Evolutionary conservation across 257 asterid species (phyloP).

Genomic region (Knoxia roxburghii): DNA sequence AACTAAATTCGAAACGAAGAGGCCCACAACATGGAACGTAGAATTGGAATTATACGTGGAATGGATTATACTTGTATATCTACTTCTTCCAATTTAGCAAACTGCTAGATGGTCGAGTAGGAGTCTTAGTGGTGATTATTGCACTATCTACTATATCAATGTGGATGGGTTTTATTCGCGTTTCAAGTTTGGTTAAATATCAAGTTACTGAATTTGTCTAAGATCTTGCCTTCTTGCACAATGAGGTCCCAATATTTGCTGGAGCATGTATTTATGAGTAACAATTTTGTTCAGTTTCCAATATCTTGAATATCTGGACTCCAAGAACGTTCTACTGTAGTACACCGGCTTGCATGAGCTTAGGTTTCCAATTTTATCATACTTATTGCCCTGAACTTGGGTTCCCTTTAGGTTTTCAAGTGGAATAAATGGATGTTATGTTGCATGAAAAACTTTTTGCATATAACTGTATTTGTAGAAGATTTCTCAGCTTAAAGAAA

Average conservation of each 20-base stretch:
- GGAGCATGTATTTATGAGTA: not conserved
- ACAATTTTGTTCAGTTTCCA: not conserved
- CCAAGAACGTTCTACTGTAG: not conserved
- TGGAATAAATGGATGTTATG: not conserved
- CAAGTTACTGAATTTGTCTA: not conserved
- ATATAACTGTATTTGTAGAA: not conserved
- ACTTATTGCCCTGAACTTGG: not conserved
- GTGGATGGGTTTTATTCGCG: not conserved
- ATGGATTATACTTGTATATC: not conserved
- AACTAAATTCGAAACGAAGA: not conserved
- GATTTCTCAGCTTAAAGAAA: not conserved
- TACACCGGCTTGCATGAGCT: not conserved
- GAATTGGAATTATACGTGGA: not conserved
- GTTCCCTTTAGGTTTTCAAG: not conserved
- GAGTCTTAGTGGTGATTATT: not conserved
- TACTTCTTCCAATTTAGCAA: not conserved
- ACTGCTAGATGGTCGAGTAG: not conserved
- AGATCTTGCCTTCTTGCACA: not conserved
- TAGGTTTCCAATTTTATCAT: not conserved
- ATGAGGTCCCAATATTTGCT: not conserved
- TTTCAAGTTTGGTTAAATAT: not conserved
- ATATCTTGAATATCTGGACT: not conserved
- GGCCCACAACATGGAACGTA: not conserved
- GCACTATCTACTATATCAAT: slow-evolving; percentile 6
- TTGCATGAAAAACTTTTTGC: not conserved